Evolutionary conservation across 78 protist genomes (phyloP).

Genomic region (Dictyostelium intermedium): DNA sequence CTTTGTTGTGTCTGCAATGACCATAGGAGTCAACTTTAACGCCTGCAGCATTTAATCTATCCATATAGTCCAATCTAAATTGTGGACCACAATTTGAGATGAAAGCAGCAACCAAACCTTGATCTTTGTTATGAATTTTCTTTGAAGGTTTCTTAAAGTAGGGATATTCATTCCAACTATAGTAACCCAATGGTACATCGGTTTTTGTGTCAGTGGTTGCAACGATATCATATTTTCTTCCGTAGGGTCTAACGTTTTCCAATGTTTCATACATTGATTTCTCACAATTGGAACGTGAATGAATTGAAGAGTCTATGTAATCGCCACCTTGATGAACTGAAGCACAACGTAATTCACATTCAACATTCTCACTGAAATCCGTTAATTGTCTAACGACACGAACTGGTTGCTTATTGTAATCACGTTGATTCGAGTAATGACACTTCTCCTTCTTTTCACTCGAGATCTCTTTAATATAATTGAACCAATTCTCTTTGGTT

Average conservation of each 20-base stretch:
- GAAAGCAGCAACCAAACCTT: slow-evolving; percentile 74
- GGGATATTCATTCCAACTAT: slow-evolving; percentile 57
- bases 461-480: not conserved
- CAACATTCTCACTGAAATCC: not conserved
- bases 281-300: not conserved
- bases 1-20: slow-evolving; percentile 36
- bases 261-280: slow-evolving; percentile 38
- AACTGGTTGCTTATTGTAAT: slow-evolving; percentile 2
- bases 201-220: slow-evolving; percentile 12
- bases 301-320: not conserved
- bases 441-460: not conserved
- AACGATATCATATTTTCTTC: not conserved
- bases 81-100: slow-evolving; percentile 75
- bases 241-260: slow-evolving; percentile 41
- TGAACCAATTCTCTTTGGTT: not conserved
- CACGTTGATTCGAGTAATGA: slow-evolving; percentile 28
- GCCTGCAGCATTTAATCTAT: slow-evolving; percentile 11
- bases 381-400: not conserved
- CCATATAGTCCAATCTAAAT: slow-evolving; percentile 41
- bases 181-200: slow-evolving; percentile 72
- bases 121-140: slow-evolving; percentile 22
- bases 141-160: slow-evolving; percentile 11
- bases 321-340: not conserved
- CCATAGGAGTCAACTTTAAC: slow-evolving; percentile 72
- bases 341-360: slow-evolving; percentile 45